These are phyloP conservation scores for Ceratobasidium sp. DNA, from an alignment of 1,284 basidiomycete genomes.

Conservation along the genomic window DNA sequence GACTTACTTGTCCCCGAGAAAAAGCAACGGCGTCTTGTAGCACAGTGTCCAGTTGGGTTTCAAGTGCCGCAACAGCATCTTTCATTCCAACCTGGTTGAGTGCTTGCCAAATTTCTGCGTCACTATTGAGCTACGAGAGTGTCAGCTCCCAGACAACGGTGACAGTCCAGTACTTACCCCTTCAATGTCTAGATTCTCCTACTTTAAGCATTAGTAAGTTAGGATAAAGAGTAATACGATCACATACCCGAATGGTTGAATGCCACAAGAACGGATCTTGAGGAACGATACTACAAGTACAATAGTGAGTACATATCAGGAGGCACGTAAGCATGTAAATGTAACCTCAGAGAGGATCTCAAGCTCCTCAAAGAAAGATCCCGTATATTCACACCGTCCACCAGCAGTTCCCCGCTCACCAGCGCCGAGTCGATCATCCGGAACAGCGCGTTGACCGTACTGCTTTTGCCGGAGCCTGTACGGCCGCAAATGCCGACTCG, in stretches of 20 bases:
- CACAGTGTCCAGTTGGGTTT: conserved; percentile 4
- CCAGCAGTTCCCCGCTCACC: neutral
- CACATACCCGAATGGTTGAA: conserved; percentile 9
- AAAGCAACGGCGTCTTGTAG: conserved; percentile 1
- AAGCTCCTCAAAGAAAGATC: neutral
- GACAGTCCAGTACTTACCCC: neutral
- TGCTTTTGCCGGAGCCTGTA: conserved; percentile 18
- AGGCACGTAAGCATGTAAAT: neutral
- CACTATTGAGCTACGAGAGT: neutral
- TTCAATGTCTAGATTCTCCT: conserved; percentile 29
- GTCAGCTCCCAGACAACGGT: neutral
- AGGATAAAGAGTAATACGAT: neutral
- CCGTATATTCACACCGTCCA: neutral
- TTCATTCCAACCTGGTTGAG: conserved; percentile 18
- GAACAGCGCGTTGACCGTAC: conserved; percentile 22
- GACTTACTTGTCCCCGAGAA: conserved; percentile 12
- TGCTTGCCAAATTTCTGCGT: conserved; percentile 24
- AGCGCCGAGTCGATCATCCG: neutral
- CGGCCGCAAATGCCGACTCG: conserved; percentile 17
- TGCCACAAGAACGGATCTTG: conserved; percentile 31
- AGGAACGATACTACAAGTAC: neutral
- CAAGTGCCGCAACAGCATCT: neutral
- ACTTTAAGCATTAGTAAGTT: neutral
- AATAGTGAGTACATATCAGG: neutral
- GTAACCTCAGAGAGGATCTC: conserved; percentile 4